Evolutionary conservation across 805 yeast genomes (phyloP), one percentile per base, ranked within the genome.

Genomic region (Lipomyces chichibuensis): DNA sequence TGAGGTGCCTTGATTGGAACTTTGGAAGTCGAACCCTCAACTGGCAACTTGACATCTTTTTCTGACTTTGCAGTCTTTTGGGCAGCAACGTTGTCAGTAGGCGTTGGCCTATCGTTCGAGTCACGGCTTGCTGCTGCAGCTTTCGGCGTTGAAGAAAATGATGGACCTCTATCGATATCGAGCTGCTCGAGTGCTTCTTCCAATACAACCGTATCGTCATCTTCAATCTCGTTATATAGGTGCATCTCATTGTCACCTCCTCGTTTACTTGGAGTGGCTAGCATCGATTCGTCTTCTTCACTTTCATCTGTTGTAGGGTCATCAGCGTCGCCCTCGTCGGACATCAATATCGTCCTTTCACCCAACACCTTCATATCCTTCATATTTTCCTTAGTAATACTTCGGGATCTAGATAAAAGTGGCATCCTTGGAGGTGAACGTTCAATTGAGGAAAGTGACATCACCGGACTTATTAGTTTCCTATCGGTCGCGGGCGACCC

Each of bases 401-500:
- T 2, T 23, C 32, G 61, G 20, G 14, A 5, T 32, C 17, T 17
- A 4, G 62, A 25, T 32, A 64, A 37, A 11, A 63, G 57, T n/a
- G 59, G 62, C 67, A 62, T 62, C 39, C 59, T 49, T 11, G 67
- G 67, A 8, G 65, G 67, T 5, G 66, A 56, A n/a, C 29, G 60
- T 4, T 32, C 2, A 8, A 51, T 54, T 14, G 57, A 51, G 2
- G 57, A 7, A 11, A 57, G 8, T 13, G n/a, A 17, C 27, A 11
- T 17, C 32, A 43, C 49, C 3, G 20, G 9, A 43, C 25, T n/a
- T 23, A 3, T 43, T 43, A 2, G 23, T 43, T 43, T 43, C 23
- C 43, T 54, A 6, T n/a, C 7, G 6, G 14, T 52, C 59, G 57
- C 17, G 11, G 17, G 35, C 8, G 43, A 23, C 59, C n/a, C 32